Conservation (phyloP, 306 rosid genomes). For the Argentina anserina region DNA sequence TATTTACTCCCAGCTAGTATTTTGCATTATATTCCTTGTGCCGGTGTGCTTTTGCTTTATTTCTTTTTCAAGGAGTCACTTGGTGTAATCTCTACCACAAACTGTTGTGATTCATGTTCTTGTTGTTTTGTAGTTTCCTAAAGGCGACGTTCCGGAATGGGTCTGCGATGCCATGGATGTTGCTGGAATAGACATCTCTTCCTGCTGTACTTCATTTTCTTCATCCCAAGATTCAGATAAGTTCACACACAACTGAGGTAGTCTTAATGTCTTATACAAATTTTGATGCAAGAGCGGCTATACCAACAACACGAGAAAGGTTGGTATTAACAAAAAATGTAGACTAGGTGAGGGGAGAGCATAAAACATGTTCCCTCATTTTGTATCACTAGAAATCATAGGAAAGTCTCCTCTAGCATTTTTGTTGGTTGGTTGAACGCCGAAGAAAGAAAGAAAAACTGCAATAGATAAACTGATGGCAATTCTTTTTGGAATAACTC, state of each 20-base stretch:
- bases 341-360: conserved; percentile 30
- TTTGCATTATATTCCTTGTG: no score
- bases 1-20: background rate
- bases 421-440: background rate
- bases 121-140: background rate
- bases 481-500: background rate
- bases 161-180: conserved; percentile 97
- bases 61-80: background rate
- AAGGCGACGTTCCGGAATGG: conserved; percentile 89
- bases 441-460: background rate
- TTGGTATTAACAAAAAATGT: conserved; percentile 9
- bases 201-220: conserved; percentile 55
- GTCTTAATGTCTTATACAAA: conserved; percentile 11
- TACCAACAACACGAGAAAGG: conserved; percentile 6
- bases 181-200: conserved; percentile 86
- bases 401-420: background rate
- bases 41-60: background rate
- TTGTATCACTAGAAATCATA: conserved; percentile 31
- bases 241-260: conserved; percentile 15
- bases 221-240: conserved; percentile 21
- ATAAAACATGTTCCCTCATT: conserved; percentile 50
- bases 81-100: background rate
- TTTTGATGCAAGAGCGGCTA: background rate
- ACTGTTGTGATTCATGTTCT: background rate
- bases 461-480: background rate